Evolutionary conservation across 306 rosid genomes (phyloP).

Genomic region (Oxytropis ochrocephala): DNA sequence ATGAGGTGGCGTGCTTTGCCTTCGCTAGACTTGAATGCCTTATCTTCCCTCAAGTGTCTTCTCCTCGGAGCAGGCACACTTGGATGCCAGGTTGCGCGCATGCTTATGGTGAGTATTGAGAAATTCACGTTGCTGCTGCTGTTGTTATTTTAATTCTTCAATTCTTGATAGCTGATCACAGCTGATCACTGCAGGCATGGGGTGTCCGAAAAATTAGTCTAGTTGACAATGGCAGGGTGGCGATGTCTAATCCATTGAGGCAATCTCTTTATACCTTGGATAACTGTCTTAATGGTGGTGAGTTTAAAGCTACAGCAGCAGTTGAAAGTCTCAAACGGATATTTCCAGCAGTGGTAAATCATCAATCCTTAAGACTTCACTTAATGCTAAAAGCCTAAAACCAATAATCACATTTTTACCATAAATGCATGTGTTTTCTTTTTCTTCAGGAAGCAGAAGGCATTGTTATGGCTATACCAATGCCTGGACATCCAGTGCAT

Average conservation of each 20-base stretch:
- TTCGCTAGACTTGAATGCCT: constrained; percentile 54
- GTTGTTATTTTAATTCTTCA: constrained; percentile 5
- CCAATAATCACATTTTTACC: constrained; percentile 3
- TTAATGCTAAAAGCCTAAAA: background rate
- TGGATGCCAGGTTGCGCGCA: constrained; percentile 98
- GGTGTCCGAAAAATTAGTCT: constrained; percentile 87
- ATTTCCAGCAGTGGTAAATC: constrained; percentile 89
- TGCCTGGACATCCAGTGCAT: constrained; percentile 95
- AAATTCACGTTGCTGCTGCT: background rate
- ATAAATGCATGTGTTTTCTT: background rate
- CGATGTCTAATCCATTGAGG: constrained; percentile 97
- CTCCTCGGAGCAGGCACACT: constrained; percentile 98
- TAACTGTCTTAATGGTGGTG: constrained; percentile 90
- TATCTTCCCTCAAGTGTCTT: constrained; percentile 87
- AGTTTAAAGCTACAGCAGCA: constrained; percentile 79
- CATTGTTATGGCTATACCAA: constrained; percentile 83
- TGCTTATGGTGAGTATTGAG: constrained; percentile 81
- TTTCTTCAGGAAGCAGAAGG: constrained; percentile 80
- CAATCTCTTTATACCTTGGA: constrained; percentile 94
- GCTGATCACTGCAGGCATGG: constrained; percentile 75
- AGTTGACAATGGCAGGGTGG: constrained; percentile 83
- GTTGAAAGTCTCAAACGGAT: constrained; percentile 72
- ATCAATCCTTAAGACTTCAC: constrained; percentile 6
- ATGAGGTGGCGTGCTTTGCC: constrained; percentile 99
- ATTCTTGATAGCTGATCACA: background rate